Evolutionary conservation across 345 rosid genomes (phyloP).

Genomic region (Nephelium lappaceum): DNA sequence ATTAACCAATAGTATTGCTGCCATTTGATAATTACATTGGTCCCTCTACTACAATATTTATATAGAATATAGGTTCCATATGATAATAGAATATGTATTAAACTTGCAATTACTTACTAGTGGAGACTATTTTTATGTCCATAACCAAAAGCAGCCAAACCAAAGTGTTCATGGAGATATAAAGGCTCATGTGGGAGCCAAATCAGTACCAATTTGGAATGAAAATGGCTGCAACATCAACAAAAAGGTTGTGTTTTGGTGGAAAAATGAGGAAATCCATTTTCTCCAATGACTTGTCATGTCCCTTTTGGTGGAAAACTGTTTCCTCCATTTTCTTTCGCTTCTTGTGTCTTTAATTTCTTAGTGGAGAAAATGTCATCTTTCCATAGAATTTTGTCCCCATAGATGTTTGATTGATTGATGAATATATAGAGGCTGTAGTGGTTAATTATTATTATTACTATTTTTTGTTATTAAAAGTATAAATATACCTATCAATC

Average conservation of each 20-base stretch:
- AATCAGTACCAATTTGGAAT: not conserved
- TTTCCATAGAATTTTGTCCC: not conserved
- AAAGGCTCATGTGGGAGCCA: not conserved
- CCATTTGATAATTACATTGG: no score
- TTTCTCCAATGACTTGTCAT: not conserved
- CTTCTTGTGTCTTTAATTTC: not conserved
- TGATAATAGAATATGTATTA: no score
- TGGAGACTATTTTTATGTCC: not conserved
- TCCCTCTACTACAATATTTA: no score
- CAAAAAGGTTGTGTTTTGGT: not conserved
- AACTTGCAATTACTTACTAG: no score
- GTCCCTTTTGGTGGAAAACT: not conserved
- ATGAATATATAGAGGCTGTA: not conserved
- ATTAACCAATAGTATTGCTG: no score
- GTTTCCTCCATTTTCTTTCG: no score
- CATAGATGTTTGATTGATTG: not conserved
- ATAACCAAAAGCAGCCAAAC: not conserved
- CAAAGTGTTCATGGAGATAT: not conserved
- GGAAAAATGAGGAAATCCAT: constrained; percentile 15
- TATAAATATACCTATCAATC: no score
- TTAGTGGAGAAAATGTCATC: constrained; percentile 18
- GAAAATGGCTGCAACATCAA: not conserved
- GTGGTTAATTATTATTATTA: not conserved
- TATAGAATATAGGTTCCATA: no score
- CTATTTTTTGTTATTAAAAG: no score